Evolutionary conservation across 2,329 filamentous ascomycete species (phyloP), one percentile per base, ranked within the genome.

Genomic region (Exophiala lecanii-corni): DNA sequence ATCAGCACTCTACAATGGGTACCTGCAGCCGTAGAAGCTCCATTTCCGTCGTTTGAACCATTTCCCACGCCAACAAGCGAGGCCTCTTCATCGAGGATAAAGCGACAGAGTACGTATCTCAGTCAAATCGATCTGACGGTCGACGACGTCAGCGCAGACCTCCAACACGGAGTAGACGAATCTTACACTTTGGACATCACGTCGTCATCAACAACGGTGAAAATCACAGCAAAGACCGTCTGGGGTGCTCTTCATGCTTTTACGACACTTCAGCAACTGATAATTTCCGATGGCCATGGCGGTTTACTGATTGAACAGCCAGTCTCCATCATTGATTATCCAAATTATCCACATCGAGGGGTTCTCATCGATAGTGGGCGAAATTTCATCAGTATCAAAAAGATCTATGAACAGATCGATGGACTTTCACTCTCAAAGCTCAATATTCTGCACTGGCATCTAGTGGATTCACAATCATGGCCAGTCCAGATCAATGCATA

Each of bases 381-480:
- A 36, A 78, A 78, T 57, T 78, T 70, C 56, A 69, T 77, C 44
- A 68, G 69, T 21, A 55, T 71, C 23, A 51, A 48, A 28, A 78
- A 77, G 60, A 71, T 77, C 47, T 55, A 64, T 12, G 74, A 78
- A 58, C 74, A 78, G 55, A 66, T 78, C 42, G 67, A 76, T 43
- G 74, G 68, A 43, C 70, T 78, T 66, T 65, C 74, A 5, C 63
- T 77, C 35, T 70, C 74, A 41, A 79, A 79, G 61, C 64, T 79
- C 49, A 79, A 78, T 48, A 65, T 76, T 12, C 61, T 79, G 26
- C 75, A 79, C 56, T 78, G 74, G 74, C 75, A 79, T 59, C 58
- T 78, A 47, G 65, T 71, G 21, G 75, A 79, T 55, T 61, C 68
- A 9, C 75, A 79, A 46, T 76, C 74, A 1, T 79, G 75, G 75